Percentiles rank a stretch among this genome's conserved stretches.
Conservation (phyloP, 257 asterid species). For the Schizonepeta tenuifolia region DNA sequence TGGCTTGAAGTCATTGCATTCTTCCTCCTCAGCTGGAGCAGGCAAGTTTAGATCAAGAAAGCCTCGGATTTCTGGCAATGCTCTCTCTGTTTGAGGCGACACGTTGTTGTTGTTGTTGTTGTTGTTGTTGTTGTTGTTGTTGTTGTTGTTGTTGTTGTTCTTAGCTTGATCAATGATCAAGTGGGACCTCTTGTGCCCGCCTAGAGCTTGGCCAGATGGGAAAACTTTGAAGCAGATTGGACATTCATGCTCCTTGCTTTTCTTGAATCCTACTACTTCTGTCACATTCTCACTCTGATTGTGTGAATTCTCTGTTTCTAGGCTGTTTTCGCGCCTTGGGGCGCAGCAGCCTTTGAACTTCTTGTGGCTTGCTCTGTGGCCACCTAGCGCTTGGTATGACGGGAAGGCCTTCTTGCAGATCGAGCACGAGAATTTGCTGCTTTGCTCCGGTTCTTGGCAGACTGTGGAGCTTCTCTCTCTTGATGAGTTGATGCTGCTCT, state of each 20-base stretch:
- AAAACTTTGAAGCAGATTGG: constrained; percentile 79
- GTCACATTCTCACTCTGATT: constrained; percentile 27
- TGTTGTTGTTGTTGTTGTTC: too few relatives aligned
- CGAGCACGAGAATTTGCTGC: constrained; percentile 60
- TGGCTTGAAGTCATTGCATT: constrained; percentile 50
- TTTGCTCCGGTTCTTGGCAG: constrained; percentile 27
- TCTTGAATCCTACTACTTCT: constrained; percentile 36
- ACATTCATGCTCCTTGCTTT: constrained; percentile 59
- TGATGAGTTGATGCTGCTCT: constrained; percentile 24
- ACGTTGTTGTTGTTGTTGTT: not conserved
- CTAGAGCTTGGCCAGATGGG: constrained; percentile 85
- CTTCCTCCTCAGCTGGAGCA: constrained; percentile 87
- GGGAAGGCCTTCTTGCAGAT: constrained; percentile 69
- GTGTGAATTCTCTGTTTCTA: constrained; percentile 43
- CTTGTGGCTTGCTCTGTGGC: constrained; percentile 92
- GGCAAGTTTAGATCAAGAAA: constrained; percentile 93
- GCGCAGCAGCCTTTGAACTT: constrained; percentile 70
- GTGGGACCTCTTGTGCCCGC: constrained; percentile 93
- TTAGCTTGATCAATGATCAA: constrained; percentile 44
- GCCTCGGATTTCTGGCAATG: constrained; percentile 48
- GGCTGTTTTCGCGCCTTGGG: constrained; percentile 50
- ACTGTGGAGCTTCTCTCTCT: constrained; percentile 47
- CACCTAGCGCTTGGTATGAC: constrained; percentile 91
- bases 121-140: too few relatives aligned
- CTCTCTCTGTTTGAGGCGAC: constrained; percentile 23